Base-by-base conservation (phyloP, 805 yeast species). In the Monosporozyma solicola region DNA sequence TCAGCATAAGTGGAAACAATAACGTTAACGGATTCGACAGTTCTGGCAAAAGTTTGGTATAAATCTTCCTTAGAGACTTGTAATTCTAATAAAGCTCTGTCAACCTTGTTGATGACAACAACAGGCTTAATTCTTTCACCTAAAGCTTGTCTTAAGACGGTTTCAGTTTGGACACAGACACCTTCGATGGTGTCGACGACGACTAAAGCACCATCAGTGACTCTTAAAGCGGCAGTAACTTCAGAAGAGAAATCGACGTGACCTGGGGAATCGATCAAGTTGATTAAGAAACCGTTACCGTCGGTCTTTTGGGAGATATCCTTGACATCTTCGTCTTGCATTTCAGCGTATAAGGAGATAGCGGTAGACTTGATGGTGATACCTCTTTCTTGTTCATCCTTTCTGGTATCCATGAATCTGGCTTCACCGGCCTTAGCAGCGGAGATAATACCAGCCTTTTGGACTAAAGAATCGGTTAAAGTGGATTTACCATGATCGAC, bases 361-460 rank as follows among this genome's bases (percentile, higher is more conserved):
- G 99, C 99, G 61, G 99, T 92, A 59, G 98, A 92, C 84, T 92
- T 92, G 76, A 92, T 92, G 65, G 99, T 92, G 72, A 92, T 94
- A 91, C 99, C 99, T 84, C 99, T 87, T 80, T 91, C 97, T 82
- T 92, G 98, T 81, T 94, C 98, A 78, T 94, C 98, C 83, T 91
- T 90, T 87, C 99, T 90, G 83, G 99, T 92, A 80, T 92, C 99
- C 71, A 87, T 94, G 85, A 92, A 94, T 81, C 99, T 91, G 70
- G 98, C 99, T 74, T 94, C 98, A 85, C 99, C 99, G 61, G 99
- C 99, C 82, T 89, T 89, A 72, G 97, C 97, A 71, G 99, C 97
- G 55, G 98, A 94, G 72, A 92, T 92, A 77, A 94, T 92, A 89
- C 99, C 99, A 67, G 99, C 99, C 72, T 85, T 86, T 82, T 92